Evolutionary conservation across 2,329 filamentous ascomycete genomes (phyloP).

Genomic region (Botrytis pseudocinerea): DNA sequence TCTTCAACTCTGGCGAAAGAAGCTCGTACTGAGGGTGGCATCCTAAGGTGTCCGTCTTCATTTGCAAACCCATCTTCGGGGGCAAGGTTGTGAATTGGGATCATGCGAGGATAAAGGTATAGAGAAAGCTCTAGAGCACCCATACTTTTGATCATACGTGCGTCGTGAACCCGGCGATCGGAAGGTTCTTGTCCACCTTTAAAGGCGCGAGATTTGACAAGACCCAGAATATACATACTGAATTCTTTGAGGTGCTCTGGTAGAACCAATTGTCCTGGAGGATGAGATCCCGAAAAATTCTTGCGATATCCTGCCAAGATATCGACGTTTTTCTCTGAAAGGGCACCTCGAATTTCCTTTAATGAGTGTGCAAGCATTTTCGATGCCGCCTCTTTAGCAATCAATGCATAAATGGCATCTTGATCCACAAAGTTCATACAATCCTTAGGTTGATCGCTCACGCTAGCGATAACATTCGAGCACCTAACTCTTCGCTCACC

Average conservation of each 20-base stretch:
- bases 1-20: conserved; percentile 88
- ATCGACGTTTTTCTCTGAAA: conserved; percentile 92
- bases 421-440: conserved; percentile 93
- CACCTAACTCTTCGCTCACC: conserved; percentile 90
- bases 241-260: conserved; percentile 96
- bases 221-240: conserved; percentile 89
- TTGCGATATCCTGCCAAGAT: conserved; percentile 91
- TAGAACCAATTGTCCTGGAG: conserved; percentile 88
- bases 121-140: conserved; percentile 81
- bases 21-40: conserved; percentile 78
- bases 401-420: conserved; percentile 82
- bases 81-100: conserved; percentile 85
- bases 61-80: conserved; percentile 92
- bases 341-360: conserved; percentile 78
- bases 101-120: conserved; percentile 93
- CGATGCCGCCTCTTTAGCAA: conserved; percentile 92
- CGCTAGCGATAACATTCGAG: conserved; percentile 88
- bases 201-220: conserved; percentile 89
- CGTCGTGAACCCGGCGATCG: conserved; percentile 86
- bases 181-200: conserved; percentile 90
- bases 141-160: conserved; percentile 87
- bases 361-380: conserved; percentile 73
- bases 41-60: conserved; percentile 73
- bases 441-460: conserved; percentile 81
- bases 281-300: conserved; percentile 81